A percentile compares a stretch with the other conserved stretches of the same genome.
Conservation (phyloP, 2,329 filamentous ascomycete species). For the Cladosporium sp. region DNA sequence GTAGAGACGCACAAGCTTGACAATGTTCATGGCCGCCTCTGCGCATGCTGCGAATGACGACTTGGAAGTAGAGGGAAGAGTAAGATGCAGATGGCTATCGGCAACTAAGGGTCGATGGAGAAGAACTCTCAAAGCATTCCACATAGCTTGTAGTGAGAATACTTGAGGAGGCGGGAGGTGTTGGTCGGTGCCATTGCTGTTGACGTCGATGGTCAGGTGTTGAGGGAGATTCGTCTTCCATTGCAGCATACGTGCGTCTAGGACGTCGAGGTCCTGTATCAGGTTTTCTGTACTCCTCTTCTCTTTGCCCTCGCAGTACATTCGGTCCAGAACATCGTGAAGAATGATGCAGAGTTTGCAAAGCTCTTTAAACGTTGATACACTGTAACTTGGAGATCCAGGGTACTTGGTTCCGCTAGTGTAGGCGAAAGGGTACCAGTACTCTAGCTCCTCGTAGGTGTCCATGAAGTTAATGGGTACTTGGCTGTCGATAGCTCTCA, state of each 20-base stretch:
- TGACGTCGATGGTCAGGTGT: constrained; percentile 2
- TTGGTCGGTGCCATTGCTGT: neutral
- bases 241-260: neutral
- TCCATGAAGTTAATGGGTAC: constrained; percentile 6
- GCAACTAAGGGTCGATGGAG: constrained; percentile 50
- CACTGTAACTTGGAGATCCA: constrained; percentile 9
- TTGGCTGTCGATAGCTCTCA: constrained; percentile 1
- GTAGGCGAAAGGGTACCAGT: constrained; percentile 8
- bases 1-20: constrained; percentile 40
- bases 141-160: constrained; percentile 34
- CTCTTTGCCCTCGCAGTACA: constrained; percentile 7
- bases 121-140: constrained; percentile 48
- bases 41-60: constrained; percentile 42
- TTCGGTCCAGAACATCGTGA: neutral
- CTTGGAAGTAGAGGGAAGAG: constrained; percentile 34
- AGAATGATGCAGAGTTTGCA: constrained; percentile 6
- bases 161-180: constrained; percentile 8
- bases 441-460: constrained; percentile 8
- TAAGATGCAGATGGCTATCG: constrained; percentile 44
- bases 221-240: constrained; percentile 2
- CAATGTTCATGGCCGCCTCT: constrained; percentile 42
- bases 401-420: constrained; percentile 3
- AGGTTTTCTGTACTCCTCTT: constrained; percentile 5
- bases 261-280: neutral
- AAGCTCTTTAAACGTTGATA: constrained; percentile 9